A percentile compares a stretch with the other conserved stretches of the same genome.
Conservation (phyloP, 2,329 filamentous ascomycete genomes). For the Anisogramma anomala region DNA sequence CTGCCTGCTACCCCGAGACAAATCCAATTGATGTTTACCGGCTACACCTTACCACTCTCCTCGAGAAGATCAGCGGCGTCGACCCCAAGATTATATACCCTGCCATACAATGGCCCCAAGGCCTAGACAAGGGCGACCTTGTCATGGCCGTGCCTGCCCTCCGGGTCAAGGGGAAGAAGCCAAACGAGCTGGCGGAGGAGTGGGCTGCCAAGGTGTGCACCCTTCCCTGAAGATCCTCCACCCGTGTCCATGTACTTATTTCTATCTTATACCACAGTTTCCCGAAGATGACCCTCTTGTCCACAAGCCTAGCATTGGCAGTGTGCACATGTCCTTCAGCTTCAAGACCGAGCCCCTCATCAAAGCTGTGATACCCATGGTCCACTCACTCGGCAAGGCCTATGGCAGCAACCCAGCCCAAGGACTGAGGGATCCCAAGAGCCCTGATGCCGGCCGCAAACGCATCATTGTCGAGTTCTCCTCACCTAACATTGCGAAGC, state of each 20-base stretch:
- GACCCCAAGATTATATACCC: slow-evolving; percentile 61
- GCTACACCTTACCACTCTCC: slow-evolving; percentile 58
- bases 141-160: slow-evolving; percentile 70
- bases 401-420: slow-evolving; percentile 55
- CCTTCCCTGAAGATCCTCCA: too few species aligned
- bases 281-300: slow-evolving; percentile 59
- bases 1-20: slow-evolving; percentile 51
- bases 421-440: slow-evolving; percentile 48
- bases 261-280: slow-evolving; percentile 45
- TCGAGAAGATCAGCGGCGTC: slow-evolving; percentile 59
- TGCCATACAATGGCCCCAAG: slow-evolving; percentile 65
- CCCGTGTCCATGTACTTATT: not conserved
- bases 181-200: slow-evolving; percentile 48
- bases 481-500: slow-evolving; percentile 78
- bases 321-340: slow-evolving; percentile 68
- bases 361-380: slow-evolving; percentile 55
- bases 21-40: slow-evolving; percentile 76
- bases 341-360: slow-evolving; percentile 60
- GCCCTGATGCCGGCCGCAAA: slow-evolving; percentile 51
- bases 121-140: slow-evolving; percentile 73
- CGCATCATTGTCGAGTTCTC: slow-evolving; percentile 69
- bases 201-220: slow-evolving; percentile 46
- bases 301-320: slow-evolving; percentile 54
- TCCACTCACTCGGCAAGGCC: slow-evolving; percentile 46
- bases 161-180: slow-evolving; percentile 60